A percentile compares a stretch with the other conserved stretches of the same genome.
These are phyloP conservation scores for Articulospora tetracladia DNA, from an alignment of 495 filamentous ascomycete genomes.

Conservation along the genomic window DNA sequence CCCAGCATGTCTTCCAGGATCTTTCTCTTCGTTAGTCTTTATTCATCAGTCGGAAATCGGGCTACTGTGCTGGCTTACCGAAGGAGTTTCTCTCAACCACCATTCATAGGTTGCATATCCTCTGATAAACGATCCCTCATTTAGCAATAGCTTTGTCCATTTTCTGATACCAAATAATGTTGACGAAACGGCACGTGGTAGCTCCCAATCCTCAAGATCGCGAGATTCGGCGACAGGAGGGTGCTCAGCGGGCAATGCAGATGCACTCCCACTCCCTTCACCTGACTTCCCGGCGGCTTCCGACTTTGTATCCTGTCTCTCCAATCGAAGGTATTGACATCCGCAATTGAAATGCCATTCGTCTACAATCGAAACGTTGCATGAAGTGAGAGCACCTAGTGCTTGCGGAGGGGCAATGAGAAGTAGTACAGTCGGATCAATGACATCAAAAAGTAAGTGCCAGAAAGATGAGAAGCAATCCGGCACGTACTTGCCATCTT, in stretches of 20 bases:
- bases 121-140: slow-evolving; percentile 27
- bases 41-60: not conserved
- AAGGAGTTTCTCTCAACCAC: slow-evolving; percentile 21
- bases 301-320: not conserved
- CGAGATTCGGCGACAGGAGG: not conserved
- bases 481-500: slow-evolving; percentile 16
- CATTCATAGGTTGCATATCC: slow-evolving; percentile 25
- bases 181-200: not conserved
- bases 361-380: slow-evolving; percentile 33
- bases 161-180: slow-evolving; percentile 20
- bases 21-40: not conserved
- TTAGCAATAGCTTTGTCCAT: slow-evolving; percentile 22
- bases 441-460: slow-evolving; percentile 34
- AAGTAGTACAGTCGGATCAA: slow-evolving; percentile 38
- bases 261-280: not conserved
- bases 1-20: slow-evolving; percentile 23
- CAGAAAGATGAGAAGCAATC: slow-evolving; percentile 33
- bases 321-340: slow-evolving; percentile 39
- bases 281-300: not conserved
- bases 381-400: slow-evolving; percentile 35
- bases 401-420: slow-evolving; percentile 38
- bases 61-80: slow-evolving; percentile 10
- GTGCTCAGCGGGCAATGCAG: not conserved
- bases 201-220: not conserved
- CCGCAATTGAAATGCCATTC: slow-evolving; percentile 35